These are phyloP conservation scores for Crithidia bombi DNA, from an alignment of 208 protist species.

Conservation along the genomic window DNA sequence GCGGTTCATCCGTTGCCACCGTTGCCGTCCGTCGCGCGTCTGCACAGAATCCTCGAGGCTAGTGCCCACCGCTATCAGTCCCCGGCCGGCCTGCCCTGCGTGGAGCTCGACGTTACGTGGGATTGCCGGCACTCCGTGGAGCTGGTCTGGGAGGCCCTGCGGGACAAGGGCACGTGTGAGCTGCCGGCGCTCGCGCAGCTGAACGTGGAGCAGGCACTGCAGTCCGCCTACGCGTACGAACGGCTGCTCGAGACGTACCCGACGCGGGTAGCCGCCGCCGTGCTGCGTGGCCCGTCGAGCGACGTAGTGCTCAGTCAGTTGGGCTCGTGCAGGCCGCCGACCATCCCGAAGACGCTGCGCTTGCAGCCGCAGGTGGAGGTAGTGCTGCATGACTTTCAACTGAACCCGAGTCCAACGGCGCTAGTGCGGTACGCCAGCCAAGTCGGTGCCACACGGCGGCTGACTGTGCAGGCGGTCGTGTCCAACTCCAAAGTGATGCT, in stretches of 20 bases:
- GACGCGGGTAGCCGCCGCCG: conserved; percentile 34
- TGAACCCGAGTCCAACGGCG: conserved; percentile 46
- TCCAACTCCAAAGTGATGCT: conserved; percentile 63
- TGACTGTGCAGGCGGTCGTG: conserved; percentile 54
- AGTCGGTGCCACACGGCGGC: conserved; percentile 28
- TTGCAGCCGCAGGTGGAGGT: conserved; percentile 25
- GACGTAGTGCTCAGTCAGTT: conserved; percentile 28
- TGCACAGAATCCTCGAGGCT: conserved; percentile 54
- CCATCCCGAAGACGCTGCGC: conserved; percentile 25
- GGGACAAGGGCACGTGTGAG: conserved; percentile 31
- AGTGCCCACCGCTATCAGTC: conserved; percentile 42
- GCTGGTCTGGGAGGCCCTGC: conserved; percentile 55
- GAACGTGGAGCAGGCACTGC: conserved; percentile 38
- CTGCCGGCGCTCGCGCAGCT: conserved; percentile 52
- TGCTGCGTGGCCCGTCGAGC: conserved; percentile 37
- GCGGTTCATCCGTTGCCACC: background rate
- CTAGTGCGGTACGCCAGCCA: conserved; percentile 55
- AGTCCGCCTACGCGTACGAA: conserved; percentile 50
- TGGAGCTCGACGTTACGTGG: conserved; percentile 63
- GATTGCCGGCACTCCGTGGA: conserved; percentile 21
- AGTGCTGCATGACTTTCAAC: conserved; percentile 60
- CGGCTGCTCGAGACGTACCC: conserved; percentile 44
- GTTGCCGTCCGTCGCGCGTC: conserved; percentile 11
- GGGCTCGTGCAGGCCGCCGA: conserved; percentile 9
- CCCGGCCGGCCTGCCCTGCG: conserved; percentile 33